Evolutionary conservation across 306 rosid genomes (phyloP), one percentile per base, ranked within the genome.

Genomic region (Albizia julibrissin): DNA sequence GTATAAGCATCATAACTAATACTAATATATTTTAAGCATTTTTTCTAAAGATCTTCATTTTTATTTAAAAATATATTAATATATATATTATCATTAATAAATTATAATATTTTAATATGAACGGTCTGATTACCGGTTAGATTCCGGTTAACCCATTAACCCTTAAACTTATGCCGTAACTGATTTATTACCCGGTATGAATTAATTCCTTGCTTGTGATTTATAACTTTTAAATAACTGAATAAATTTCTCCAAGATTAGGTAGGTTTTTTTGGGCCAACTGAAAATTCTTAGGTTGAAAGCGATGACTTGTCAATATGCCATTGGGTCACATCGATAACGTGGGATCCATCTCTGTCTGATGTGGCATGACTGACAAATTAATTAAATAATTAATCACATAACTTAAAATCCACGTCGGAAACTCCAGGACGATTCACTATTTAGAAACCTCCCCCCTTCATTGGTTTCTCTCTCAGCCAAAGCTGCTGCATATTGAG

Each of bases 381-480:
- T 29, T 65, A 65, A 67, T 11, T 37, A 61, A 59, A 22, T 24
- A 59, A 59, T 61, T 26, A 61, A 61, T 61, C 7, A 18, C 10
- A 22, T 9, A 22, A 58, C 5, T 22, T 58, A 27, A 44, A 77
- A 72, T 43, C 54, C 37, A 79, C 79, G 74, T 68, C 69, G 69
- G 74, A 77, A 70, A 31, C 12, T 34, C n/a, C 31, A 2, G 8
- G 50, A 62, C 34, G 24, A 27, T 26, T 64, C 69, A 27, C 40
- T 15, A 13, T 27, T 44, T 5, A 44, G 29, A 29, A 46, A 24
- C 33, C 78, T 44, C 27, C 49, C n/a, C 27, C 77, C 72, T 46
- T 10, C 11, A 70, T 71, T 78, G 31, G 10, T 50, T 47, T 37
- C 40, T 43, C 71, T 31, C 33, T n/a, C 65, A 24, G 67, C 29